Evolutionary conservation across 306 rosid species (phyloP), one percentile per base, ranked within the genome.

Genomic region (Trifolium repens): DNA sequence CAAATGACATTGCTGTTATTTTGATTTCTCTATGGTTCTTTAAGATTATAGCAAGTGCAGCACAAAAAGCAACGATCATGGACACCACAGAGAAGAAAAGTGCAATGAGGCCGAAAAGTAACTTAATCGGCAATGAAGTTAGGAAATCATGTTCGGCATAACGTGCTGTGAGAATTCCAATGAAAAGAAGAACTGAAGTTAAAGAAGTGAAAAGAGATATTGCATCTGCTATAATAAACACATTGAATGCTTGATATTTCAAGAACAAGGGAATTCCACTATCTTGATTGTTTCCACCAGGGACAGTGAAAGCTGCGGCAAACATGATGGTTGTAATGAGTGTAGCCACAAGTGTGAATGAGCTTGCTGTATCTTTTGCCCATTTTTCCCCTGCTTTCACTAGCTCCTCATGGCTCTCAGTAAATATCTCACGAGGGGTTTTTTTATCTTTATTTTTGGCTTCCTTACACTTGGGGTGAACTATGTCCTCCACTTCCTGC

Each of bases 391-490:
- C 63, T 0, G 30, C 63, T 70, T 52, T 52, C 32, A 70, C 11
- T 3, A 70, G 16, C 17, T 70, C 35, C 8, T 35, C 11, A 64
- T 70, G 75, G 17, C 44, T 70, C 34, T 70, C 75, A 0, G 19
- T 70, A 53, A 70, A 70, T 52, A 70, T 0, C 63, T 70, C 75
- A 3, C 5, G 63, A 0, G 75, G 49, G 19, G 34, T 70, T n/a
- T 70, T 70, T 1, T 5, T 34, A 0, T 70, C 63, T 8, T 0
- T 0, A 52, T 70, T 70, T 70, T 34, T 70, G 0, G 63, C 49
- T 35, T 70, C 63, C 5, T 34, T 70, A 70, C 75, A 70, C 13
- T 34, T 70, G 0, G 75, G 75, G 44, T 70, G 75, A 17, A 70
- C 64, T 11, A 70, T 35, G 5, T 1, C 3, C 47, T 70, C 49